A percentile compares a stretch with the other conserved stretches of the same genome.
These are phyloP conservation scores for Cystofilobasidium macerans DNA, from an alignment of 768 basidiomycete species.

Conservation along the genomic window DNA sequence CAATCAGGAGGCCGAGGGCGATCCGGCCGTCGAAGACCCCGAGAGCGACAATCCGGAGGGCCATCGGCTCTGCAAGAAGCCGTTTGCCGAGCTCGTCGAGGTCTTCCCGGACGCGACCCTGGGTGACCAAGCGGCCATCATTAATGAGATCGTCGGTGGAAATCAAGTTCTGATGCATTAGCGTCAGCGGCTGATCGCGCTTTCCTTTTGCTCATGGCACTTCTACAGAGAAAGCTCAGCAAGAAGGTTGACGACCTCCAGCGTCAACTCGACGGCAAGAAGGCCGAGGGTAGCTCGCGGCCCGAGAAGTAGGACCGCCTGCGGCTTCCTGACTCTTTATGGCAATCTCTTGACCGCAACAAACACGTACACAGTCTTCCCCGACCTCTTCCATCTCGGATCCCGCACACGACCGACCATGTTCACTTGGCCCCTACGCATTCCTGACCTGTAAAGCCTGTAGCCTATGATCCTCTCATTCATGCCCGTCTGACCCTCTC, in stretches of 20 bases:
- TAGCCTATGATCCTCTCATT: too few relatives aligned
- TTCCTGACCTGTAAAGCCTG: too few relatives aligned
- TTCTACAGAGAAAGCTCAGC: background rate
- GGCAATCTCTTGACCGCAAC: too few relatives aligned
- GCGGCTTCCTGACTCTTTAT: too few relatives aligned
- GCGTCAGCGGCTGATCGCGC: background rate
- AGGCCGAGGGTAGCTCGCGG: background rate
- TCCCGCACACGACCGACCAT: too few relatives aligned
- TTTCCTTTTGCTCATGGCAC: background rate
- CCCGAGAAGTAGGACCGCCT: background rate
- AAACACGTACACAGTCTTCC: too few relatives aligned
- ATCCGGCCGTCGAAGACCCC: slow-evolving; percentile 17
- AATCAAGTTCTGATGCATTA: background rate
- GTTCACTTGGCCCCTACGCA: too few relatives aligned
- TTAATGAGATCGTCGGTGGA: slow-evolving; percentile 20
- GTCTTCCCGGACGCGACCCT: slow-evolving; percentile 23
- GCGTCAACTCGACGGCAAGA: background rate
- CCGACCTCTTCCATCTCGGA: too few relatives aligned
- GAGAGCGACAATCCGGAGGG: slow-evolving; percentile 15
- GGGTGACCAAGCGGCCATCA: slow-evolving; percentile 20
- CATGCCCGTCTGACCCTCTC: too few relatives aligned
- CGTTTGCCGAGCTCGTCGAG: slow-evolving; percentile 13
- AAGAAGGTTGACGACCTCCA: background rate
- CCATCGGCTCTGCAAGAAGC: background rate
- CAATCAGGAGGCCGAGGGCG: slow-evolving; percentile 5